Evolutionary conservation across 495 filamentous ascomycete species (phyloP).

Genomic region (Penicillium longicatenatum): DNA sequence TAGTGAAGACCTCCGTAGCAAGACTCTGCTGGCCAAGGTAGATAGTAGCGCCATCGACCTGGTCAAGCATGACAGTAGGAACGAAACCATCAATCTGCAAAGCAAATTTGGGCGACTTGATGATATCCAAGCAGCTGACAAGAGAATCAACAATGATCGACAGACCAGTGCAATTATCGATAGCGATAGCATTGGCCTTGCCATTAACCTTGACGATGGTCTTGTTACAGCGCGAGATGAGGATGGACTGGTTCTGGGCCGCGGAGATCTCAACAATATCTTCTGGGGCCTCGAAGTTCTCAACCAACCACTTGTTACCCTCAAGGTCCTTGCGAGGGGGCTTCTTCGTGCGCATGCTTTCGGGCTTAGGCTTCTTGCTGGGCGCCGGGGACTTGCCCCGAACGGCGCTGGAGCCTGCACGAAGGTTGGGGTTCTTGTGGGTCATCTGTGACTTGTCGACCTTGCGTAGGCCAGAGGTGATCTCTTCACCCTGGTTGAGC

Average conservation of each 20-base stretch:
- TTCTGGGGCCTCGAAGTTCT: constrained; percentile 84
- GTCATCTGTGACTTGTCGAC: constrained; percentile 95
- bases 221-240: constrained; percentile 88
- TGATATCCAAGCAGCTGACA: constrained; percentile 87
- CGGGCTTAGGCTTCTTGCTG: constrained; percentile 89
- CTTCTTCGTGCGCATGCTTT: constrained; percentile 91
- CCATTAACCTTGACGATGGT: constrained; percentile 84
- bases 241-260: constrained; percentile 80
- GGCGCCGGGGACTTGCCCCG: constrained; percentile 81
- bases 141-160: constrained; percentile 87
- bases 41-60: constrained; percentile 85
- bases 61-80: constrained; percentile 87
- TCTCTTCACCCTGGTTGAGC: constrained; percentile 81
- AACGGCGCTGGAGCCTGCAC: constrained; percentile 57
- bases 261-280: constrained; percentile 76
- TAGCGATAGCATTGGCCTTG: constrained; percentile 92
- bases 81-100: constrained; percentile 82
- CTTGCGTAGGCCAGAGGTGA: constrained; percentile 87
- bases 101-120: constrained; percentile 91
- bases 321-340: constrained; percentile 89
- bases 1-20: constrained; percentile 79
- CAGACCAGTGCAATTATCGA: constrained; percentile 85
- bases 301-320: constrained; percentile 94
- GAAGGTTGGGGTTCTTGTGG: constrained; percentile 95
- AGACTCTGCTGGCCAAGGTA: constrained; percentile 81